phyloP scores from a whole-genome alignment of 192 early-diverging fungal species.

The Diversispora eburnea region DNA sequence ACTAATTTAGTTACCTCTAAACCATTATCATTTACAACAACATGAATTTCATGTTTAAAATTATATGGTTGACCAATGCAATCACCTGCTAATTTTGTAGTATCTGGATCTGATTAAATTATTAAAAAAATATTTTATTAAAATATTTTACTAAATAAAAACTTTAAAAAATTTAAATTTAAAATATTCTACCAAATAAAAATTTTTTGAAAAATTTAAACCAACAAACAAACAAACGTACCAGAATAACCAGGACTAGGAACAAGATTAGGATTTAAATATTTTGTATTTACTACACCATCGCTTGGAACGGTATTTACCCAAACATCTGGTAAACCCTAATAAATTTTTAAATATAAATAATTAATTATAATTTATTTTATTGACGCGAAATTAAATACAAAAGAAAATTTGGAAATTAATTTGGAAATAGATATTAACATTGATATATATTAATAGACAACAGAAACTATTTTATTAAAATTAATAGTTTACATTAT shows the following conservation, averaged over 20 bases:
- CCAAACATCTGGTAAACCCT: slow-evolving; percentile 58
- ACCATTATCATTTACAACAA: slow-evolving; percentile 41
- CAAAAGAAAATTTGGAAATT: too few species aligned
- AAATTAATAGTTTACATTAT: not conserved
- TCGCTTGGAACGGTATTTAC: slow-evolving; percentile 49
- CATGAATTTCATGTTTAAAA: slow-evolving; percentile 51
- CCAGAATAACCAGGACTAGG: slow-evolving; percentile 33
- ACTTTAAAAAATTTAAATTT: slow-evolving; percentile 11
- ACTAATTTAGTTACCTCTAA: slow-evolving; percentile 21
- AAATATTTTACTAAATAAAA: slow-evolving; percentile 22
- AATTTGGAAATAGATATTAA: too few species aligned
- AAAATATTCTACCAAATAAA: slow-evolving; percentile 23
- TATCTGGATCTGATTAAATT: slow-evolving; percentile 22
- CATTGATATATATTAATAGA: not conserved
- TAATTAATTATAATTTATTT: not conserved
- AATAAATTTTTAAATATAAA: not conserved
- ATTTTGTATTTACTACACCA: slow-evolving; percentile 51
- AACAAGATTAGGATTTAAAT: slow-evolving; percentile 52
- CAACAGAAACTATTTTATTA: not conserved
- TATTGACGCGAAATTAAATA: too few species aligned
- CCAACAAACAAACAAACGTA: too few species aligned
- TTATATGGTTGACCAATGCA: slow-evolving; percentile 52
- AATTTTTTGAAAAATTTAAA: too few species aligned
- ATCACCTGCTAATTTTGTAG: slow-evolving; percentile 22
- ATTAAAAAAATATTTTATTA: slow-evolving; percentile 9